A percentile compares a stretch with the other conserved stretches of the same genome.
These are phyloP conservation scores for Pseudofabraea citricarpa DNA, from an alignment of 2,329 filamentous ascomycete species.

Conservation along the genomic window DNA sequence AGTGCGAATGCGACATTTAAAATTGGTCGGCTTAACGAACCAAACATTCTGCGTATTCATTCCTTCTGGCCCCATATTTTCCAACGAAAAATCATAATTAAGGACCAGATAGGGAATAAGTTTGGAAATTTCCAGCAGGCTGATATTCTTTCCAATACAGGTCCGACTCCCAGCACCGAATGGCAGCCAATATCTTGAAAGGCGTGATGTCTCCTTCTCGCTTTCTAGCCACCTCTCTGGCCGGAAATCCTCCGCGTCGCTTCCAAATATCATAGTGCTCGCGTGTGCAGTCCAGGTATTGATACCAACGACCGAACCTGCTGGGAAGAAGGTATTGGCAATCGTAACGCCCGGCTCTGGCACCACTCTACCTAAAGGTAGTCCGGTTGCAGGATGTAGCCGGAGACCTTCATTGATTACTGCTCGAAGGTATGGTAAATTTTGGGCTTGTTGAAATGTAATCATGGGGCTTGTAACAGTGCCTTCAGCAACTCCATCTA, in stretches of 20 bases:
- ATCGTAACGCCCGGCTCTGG: conserved; percentile 39
- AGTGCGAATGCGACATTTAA: neutral
- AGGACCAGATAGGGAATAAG: conserved; percentile 31
- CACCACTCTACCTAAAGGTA: conserved; percentile 45
- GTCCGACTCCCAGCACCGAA: conserved; percentile 33
- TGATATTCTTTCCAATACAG: conserved; percentile 35
- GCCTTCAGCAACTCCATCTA: conserved; percentile 8
- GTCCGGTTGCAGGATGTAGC: conserved; percentile 42
- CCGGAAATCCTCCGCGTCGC: conserved; percentile 41
- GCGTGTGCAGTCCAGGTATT: conserved; percentile 30
- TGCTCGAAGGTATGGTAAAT: conserved; percentile 41
- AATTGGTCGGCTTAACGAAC: neutral
- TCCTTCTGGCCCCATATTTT: neutral
- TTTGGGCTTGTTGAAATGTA: conserved; percentile 23
- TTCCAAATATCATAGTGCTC: conserved; percentile 41
- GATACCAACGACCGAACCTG: conserved; percentile 30
- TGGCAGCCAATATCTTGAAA: conserved; percentile 25
- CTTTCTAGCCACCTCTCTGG: conserved; percentile 43
- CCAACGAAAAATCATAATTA: conserved; percentile 2
- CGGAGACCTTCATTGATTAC: conserved; percentile 47
- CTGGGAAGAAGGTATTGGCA: conserved; percentile 35
- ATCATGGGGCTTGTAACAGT: conserved; percentile 14
- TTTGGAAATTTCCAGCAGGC: conserved; percentile 34
- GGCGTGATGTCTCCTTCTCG: neutral
- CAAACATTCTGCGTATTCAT: neutral